Evolutionary conservation across 768 basidiomycete species (phyloP).

Genomic region (Kwoniella dendrophila): DNA sequence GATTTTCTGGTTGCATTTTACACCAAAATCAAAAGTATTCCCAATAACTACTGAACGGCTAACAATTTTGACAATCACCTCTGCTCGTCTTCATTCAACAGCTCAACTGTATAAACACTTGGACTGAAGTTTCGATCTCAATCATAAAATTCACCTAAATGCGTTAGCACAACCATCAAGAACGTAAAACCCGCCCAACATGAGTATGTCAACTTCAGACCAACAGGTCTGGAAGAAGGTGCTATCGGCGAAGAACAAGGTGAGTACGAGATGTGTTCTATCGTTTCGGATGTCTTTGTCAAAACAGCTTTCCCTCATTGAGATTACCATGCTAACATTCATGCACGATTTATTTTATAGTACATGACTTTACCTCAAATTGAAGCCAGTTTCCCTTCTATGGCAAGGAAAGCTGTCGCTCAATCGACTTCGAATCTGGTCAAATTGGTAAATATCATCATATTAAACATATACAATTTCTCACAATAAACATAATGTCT

Average conservation of each 20-base stretch:
- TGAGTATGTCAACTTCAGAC: slow-evolving; percentile 36
- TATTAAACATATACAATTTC: too few species aligned
- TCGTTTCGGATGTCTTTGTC: too few species aligned
- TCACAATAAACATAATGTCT: background rate
- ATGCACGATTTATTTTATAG: slow-evolving; percentile 2
- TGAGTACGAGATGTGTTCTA: slow-evolving; percentile 7
- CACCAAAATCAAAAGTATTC: too few species aligned
- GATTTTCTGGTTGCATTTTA: too few species aligned
- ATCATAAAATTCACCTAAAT: too few species aligned
- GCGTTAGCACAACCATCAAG: slow-evolving; percentile 14
- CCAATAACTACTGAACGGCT: too few species aligned
- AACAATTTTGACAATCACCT: too few species aligned
- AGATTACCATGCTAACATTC: background rate
- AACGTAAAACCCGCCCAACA: slow-evolving; percentile 12
- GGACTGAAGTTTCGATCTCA: too few species aligned
- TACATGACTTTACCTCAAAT: slow-evolving; percentile 37
- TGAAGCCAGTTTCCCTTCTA: slow-evolving; percentile 33
- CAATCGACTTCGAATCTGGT: slow-evolving; percentile 18
- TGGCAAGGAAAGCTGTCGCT: slow-evolving; percentile 27
- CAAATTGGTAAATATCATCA: slow-evolving; percentile 28
- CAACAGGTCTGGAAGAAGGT: slow-evolving; percentile 52
- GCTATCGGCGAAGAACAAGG: slow-evolving; percentile 39
- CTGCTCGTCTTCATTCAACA: too few species aligned
- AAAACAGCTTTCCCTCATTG: background rate
- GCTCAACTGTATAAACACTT: too few species aligned